phyloP scores from a whole-genome alignment of 495 filamentous ascomycete species.

The Aspergillus ostianus region DNA sequence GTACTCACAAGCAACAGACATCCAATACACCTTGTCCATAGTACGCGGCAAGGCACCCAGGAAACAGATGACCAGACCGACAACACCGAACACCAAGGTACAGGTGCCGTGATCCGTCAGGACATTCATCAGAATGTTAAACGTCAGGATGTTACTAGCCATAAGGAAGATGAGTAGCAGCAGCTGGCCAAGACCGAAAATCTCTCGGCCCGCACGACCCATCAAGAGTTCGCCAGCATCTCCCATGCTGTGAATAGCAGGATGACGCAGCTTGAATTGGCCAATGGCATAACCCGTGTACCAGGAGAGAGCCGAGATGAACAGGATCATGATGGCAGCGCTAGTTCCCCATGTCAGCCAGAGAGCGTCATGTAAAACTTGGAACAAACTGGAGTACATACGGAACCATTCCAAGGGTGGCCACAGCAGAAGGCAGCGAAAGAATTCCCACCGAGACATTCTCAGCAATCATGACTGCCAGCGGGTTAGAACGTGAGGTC shows the following conservation, averaged over 20 bases:
- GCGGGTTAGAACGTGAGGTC: background rate
- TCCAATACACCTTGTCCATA: slow-evolving; percentile 53
- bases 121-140: slow-evolving; percentile 63
- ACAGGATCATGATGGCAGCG: slow-evolving; percentile 54
- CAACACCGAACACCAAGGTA: slow-evolving; percentile 63
- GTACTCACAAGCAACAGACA: slow-evolving; percentile 56
- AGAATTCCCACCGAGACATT: slow-evolving; percentile 66
- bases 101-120: slow-evolving; percentile 64
- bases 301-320: slow-evolving; percentile 64
- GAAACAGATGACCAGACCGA: slow-evolving; percentile 63
- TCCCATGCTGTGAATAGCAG: slow-evolving; percentile 63
- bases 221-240: slow-evolving; percentile 68
- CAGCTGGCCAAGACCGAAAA: slow-evolving; percentile 60
- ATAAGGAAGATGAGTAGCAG: slow-evolving; percentile 71
- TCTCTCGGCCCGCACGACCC: slow-evolving; percentile 60
- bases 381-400: slow-evolving; percentile 18
- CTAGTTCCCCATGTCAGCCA: slow-evolving; percentile 6
- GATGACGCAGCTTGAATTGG: slow-evolving; percentile 36
- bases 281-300: slow-evolving; percentile 39
- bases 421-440: slow-evolving; percentile 61
- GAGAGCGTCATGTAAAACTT: background rate
- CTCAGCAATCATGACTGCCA: slow-evolving; percentile 61
- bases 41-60: slow-evolving; percentile 64
- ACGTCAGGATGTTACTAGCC: slow-evolving; percentile 68
- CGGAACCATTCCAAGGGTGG: slow-evolving; percentile 59